phyloP scores from a whole-genome alignment of 371 early-diverging fungal species.

The Mortierella polycephala region DNA sequence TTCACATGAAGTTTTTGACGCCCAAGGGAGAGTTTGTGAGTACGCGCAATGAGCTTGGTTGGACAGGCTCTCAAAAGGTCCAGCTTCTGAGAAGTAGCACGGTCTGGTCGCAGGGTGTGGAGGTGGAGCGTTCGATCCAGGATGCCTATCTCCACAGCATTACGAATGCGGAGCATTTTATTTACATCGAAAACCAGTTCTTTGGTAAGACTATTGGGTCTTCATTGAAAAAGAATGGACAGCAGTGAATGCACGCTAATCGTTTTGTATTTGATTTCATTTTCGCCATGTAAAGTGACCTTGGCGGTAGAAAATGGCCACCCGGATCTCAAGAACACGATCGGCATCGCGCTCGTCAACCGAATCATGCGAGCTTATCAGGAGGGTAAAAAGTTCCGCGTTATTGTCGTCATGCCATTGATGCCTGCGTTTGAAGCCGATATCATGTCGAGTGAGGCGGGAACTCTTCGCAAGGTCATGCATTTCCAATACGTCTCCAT shows the following conservation, averaged over 20 bases:
- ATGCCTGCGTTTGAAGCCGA: conserved; percentile 94
- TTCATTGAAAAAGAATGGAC: background rate
- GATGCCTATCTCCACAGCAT: conserved; percentile 86
- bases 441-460: conserved; percentile 79
- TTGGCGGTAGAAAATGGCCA: conserved; percentile 68
- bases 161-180: conserved; percentile 78
- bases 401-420: conserved; percentile 91
- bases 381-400: conserved; percentile 78
- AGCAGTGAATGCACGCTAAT: background rate
- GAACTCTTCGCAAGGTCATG: conserved; percentile 83
- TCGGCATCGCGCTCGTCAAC: conserved; percentile 82
- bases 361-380: conserved; percentile 84
- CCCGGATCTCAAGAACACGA: conserved; percentile 77
- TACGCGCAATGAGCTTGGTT: conserved; percentile 73
- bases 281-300: conserved; percentile 61
- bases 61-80: conserved; percentile 71
- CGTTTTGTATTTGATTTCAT: background rate
- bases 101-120: conserved; percentile 75
- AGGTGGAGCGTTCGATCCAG: conserved; percentile 82
- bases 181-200: conserved; percentile 98
- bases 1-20: conserved; percentile 73
- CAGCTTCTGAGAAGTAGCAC: conserved; percentile 79
- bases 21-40: conserved; percentile 86
- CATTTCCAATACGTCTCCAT: conserved; percentile 89
- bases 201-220: conserved; percentile 69